Conservation (phyloP, 768 basidiomycete species). For the Lactarius tabidus region DNA sequence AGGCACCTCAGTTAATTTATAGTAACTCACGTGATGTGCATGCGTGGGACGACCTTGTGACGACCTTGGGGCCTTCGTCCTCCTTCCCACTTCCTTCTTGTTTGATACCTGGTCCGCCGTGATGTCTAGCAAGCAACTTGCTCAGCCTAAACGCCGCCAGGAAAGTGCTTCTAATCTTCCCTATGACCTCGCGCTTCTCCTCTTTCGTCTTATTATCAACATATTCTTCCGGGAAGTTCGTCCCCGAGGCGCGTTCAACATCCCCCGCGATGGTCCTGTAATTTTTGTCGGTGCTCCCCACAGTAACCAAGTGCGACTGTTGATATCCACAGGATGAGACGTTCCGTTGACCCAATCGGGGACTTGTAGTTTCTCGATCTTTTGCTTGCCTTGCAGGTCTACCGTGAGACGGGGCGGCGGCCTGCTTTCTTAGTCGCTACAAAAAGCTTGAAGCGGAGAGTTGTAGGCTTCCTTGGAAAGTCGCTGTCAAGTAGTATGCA, state of each 20-base stretch:
- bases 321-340: background rate
- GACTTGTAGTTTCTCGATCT: slow-evolving; percentile 81
- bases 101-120: background rate
- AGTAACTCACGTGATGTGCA: background rate
- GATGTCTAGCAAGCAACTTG: background rate
- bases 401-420: slow-evolving; percentile 73
- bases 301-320: slow-evolving; percentile 67
- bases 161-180: slow-evolving; percentile 26
- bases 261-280: slow-evolving; percentile 83
- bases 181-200: slow-evolving; percentile 74
- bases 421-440: slow-evolving; percentile 87
- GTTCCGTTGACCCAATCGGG: slow-evolving; percentile 3
- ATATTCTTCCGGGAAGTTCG: slow-evolving; percentile 96
- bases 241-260: slow-evolving; percentile 89
- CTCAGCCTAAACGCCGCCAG: background rate
- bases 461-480: slow-evolving; percentile 70
- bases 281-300: slow-evolving; percentile 95
- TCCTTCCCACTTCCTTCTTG: slow-evolving; percentile 27
- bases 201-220: slow-evolving; percentile 81
- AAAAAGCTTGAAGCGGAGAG: slow-evolving; percentile 75
- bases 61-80: background rate
- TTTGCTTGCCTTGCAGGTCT: slow-evolving; percentile 75
- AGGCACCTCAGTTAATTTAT: background rate
- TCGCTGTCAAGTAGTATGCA: slow-evolving; percentile 83
- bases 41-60: background rate